Conservation (phyloP, 2,329 filamentous ascomycete genomes). For the Cyphellophora europaea region DNA sequence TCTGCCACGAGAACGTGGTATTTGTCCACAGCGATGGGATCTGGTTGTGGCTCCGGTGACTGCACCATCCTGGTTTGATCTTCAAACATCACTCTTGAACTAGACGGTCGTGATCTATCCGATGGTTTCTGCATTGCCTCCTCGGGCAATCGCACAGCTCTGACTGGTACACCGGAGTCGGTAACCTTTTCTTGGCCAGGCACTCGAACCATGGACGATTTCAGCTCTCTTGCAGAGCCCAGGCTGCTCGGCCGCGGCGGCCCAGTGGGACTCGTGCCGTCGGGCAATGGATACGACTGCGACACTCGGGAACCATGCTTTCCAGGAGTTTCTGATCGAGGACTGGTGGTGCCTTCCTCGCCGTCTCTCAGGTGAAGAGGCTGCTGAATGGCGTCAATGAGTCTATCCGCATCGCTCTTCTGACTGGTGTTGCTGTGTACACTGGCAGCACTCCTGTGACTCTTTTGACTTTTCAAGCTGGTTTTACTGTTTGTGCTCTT, state of each 20-base stretch:
- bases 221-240: conserved; percentile 10
- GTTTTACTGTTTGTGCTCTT: conserved; percentile 24
- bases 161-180: conserved; percentile 25
- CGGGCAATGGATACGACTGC: background rate
- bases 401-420: conserved; percentile 30
- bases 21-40: conserved; percentile 26
- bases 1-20: conserved; percentile 70
- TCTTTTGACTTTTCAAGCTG: conserved; percentile 25
- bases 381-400: conserved; percentile 34
- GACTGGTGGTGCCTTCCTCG: conserved; percentile 1
- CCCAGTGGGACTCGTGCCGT: background rate
- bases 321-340: background rate
- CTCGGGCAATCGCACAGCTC: conserved; percentile 22
- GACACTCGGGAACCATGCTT: conserved; percentile 1
- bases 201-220: conserved; percentile 13
- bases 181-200: conserved; percentile 23
- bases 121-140: conserved; percentile 5
- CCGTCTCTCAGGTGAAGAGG: conserved; percentile 20
- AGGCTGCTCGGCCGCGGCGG: conserved; percentile 6
- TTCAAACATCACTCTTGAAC: no score
- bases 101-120: no score
- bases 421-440: conserved; percentile 16
- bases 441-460: conserved; percentile 17
- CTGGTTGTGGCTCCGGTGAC: conserved; percentile 1
- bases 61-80: no score